Conservation (phyloP, 345 rosid species). For the Syzygium oleosum region DNA sequence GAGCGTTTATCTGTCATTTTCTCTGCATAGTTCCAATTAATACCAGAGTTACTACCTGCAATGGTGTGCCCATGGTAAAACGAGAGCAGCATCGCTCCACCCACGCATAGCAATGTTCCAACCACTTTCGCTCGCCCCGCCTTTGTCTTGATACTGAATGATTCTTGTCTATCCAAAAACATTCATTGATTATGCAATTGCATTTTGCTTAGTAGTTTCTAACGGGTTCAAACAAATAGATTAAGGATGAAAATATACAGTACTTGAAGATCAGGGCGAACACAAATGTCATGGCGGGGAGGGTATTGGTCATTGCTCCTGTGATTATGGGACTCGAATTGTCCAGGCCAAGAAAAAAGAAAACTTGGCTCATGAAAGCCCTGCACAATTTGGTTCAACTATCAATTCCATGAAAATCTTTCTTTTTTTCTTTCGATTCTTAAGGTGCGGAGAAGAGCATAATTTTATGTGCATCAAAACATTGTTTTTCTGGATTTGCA, state of each 20-base stretch:
- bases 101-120: constrained; percentile 72
- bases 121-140: constrained; percentile 75
- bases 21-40: constrained; percentile 72
- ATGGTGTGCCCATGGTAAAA: constrained; percentile 70
- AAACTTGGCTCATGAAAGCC: constrained; percentile 63
- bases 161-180: constrained; percentile 53
- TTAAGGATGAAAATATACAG: neutral
- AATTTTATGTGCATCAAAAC: neutral
- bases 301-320: constrained; percentile 71
- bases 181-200: neutral
- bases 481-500: neutral
- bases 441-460: neutral
- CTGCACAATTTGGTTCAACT: constrained; percentile 21
- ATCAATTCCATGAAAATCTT: neutral
- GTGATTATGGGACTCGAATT: constrained; percentile 72
- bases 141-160: constrained; percentile 38
- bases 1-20: constrained; percentile 12
- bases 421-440: neutral
- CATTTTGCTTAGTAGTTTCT: neutral
- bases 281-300: constrained; percentile 73
- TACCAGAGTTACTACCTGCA: constrained; percentile 46
- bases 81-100: constrained; percentile 89
- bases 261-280: constrained; percentile 76
- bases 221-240: neutral
- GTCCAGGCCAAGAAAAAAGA: constrained; percentile 72